These are phyloP conservation scores for Venturia oleaginea DNA, from an alignment of 2,329 filamentous ascomycete genomes.

Conservation along the genomic window DNA sequence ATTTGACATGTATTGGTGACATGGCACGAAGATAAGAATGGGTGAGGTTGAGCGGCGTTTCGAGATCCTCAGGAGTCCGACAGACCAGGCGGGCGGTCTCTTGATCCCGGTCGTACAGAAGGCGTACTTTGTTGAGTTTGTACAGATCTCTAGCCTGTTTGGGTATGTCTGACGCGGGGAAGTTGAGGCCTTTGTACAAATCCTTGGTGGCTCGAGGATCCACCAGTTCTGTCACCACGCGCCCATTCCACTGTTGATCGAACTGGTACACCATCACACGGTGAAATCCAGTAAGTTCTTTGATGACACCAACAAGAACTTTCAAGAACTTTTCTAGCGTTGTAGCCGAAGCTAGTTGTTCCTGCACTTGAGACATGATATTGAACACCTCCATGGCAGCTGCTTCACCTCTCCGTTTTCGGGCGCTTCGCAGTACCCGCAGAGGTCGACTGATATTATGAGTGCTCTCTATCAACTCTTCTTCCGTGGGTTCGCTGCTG, in stretches of 20 bases:
- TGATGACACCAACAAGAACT: constrained; percentile 74
- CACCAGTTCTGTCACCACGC: constrained; percentile 79
- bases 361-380: constrained; percentile 85
- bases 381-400: constrained; percentile 85
- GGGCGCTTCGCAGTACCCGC: constrained; percentile 64
- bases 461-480: constrained; percentile 69
- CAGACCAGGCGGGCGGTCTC: constrained; percentile 76
- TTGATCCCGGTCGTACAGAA: constrained; percentile 77
- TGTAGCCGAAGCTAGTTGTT: constrained; percentile 67
- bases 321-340: constrained; percentile 68
- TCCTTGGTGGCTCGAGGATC: constrained; percentile 72
- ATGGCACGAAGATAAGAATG: constrained; percentile 80
- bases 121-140: constrained; percentile 78
- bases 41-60: constrained; percentile 70
- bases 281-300: constrained; percentile 84
- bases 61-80: constrained; percentile 62
- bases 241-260: constrained; percentile 70
- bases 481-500: constrained; percentile 59
- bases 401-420: constrained; percentile 67
- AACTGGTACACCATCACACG: constrained; percentile 93
- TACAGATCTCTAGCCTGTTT: constrained; percentile 83
- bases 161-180: constrained; percentile 79
- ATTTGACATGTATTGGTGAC: constrained; percentile 84
- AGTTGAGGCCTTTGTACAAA: constrained; percentile 78
- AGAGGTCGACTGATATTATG: constrained; percentile 66